Base-by-base conservation (phyloP, 140 eudicot genomes). In the Artemisia princeps region DNA sequence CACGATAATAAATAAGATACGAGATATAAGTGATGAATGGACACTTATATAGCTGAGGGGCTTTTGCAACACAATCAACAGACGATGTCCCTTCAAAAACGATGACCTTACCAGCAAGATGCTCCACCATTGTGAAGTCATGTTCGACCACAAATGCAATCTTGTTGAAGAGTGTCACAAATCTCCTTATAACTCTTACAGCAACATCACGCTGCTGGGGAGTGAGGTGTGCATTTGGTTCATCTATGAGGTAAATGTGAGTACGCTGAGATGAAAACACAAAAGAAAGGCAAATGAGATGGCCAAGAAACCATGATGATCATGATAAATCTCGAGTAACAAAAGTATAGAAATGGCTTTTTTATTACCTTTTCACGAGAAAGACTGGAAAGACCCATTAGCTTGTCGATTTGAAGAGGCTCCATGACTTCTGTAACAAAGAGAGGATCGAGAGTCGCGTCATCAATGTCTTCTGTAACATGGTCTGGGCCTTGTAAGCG, bases 181-280 rank as follows among this genome's bases (percentile, higher is more conserved):
- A 88, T 64, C 95, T 88, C 81, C 85, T 88, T 52, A 88, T 88
- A 61, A 88, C 94, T 80, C 80, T 85, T 19, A 90, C 83, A 59
- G 94, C 96, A 22, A 88, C 94, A 52, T 85, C 85, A 78, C 94
- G 94, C 79, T 88, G 96, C 86, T 88, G 94, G 1, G 96, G 83
- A 67, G 85, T 94, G 16, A 20, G 19, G 19, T 17, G 19, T 23
- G 94, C 96, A 80, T 94, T 82, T 45, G 94, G 94, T 66, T 88
- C 94, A 69, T 88, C 90, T 44, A 85, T 88, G 76, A 88, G 77
- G 55, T 85, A 88, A 6, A 88, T 85, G 62, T 88, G 90, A 6
- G 94, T 87, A 45, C 86, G 96, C 96, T 88, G 45, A 62, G 45
- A 10, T 53, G 55, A 33, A 71, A 60, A 5, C 2, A 37, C 44